These are phyloP conservation scores for Phytophthora colocasiae DNA, from an alignment of 352 stramenopile genomes.

Conservation along the genomic window DNA sequence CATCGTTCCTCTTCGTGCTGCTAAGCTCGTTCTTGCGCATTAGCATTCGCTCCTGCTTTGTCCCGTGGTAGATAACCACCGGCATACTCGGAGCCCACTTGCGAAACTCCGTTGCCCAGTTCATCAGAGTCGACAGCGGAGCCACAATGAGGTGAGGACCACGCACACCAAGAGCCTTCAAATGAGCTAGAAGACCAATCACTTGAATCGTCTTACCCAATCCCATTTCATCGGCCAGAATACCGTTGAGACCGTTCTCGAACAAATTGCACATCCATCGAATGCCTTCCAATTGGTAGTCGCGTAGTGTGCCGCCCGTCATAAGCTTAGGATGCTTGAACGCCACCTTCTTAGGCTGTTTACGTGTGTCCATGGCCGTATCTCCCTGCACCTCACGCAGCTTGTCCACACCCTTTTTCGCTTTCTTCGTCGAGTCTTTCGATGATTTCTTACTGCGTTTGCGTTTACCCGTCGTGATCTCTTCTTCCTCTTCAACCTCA, in stretches of 20 bases:
- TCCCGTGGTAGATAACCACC: conserved; percentile 98
- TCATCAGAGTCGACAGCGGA: conserved; percentile 97
- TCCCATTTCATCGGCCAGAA: conserved; percentile 90
- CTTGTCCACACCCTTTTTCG: conserved; percentile 71
- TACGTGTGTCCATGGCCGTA: conserved; percentile 47
- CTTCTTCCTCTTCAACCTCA: conserved; percentile 25
- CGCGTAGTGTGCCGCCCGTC: conserved; percentile 84
- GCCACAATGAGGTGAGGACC: conserved; percentile 98
- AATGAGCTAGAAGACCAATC: conserved; percentile 93
- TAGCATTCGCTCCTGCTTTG: conserved; percentile 46
- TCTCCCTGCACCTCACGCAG: conserved; percentile 72
- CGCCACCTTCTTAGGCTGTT: conserved; percentile 42
- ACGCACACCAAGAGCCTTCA: conserved; percentile 90
- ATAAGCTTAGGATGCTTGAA: conserved; percentile 84
- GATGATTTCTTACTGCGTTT: conserved; percentile 46
- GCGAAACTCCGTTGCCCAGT: conserved; percentile 96
- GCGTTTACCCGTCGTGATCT: conserved; percentile 49
- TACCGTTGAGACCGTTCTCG: conserved; percentile 96
- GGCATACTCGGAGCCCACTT: conserved; percentile 92
- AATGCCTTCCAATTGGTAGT: conserved; percentile 97
- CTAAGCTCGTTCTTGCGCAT: conserved; percentile 64
- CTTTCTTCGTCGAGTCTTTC: conserved; percentile 26
- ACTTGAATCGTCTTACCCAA: conserved; percentile 94
- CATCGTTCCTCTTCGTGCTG: conserved; percentile 56
- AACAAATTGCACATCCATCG: conserved; percentile 98